Conservation (phyloP, 2,329 filamentous ascomycete species). For the Drechslerella coelobrocha region DNA sequence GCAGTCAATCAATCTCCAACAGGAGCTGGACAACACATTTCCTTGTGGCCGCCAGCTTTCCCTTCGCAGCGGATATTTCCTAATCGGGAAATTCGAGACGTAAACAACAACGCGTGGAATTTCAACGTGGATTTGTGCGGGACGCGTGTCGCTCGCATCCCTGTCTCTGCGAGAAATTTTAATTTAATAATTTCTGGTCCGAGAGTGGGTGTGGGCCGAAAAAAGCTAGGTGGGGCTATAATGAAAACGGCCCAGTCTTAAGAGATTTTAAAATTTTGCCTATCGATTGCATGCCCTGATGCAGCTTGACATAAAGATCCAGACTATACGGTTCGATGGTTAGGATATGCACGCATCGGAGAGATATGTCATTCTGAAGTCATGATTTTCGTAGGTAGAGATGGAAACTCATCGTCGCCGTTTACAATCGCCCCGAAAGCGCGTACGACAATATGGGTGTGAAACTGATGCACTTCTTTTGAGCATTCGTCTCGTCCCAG, state of each 20-base stretch:
- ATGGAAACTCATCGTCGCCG: background rate
- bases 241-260: slow-evolving; percentile 47
- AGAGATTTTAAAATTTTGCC: slow-evolving; percentile 11
- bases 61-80: slow-evolving; percentile 27
- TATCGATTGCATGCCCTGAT: slow-evolving; percentile 25
- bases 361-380: slow-evolving; percentile 49
- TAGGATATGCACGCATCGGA: slow-evolving; percentile 17
- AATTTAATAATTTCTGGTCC: slow-evolving; percentile 1
- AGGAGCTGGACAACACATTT: slow-evolving; percentile 25
- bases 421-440: background rate
- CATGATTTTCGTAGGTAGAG: slow-evolving; percentile 21
- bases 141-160: slow-evolving; percentile 1
- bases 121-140: background rate
- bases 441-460: too few species aligned
- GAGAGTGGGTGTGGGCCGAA: background rate
- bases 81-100: slow-evolving; percentile 34
- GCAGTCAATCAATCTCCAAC: background rate
- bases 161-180: slow-evolving; percentile 1
- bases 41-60: slow-evolving; percentile 21
- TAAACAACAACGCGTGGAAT: slow-evolving; percentile 45
- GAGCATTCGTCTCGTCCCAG: background rate
- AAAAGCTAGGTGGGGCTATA: slow-evolving; percentile 11
- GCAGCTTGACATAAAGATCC: slow-evolving; percentile 18
- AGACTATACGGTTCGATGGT: slow-evolving; percentile 26
- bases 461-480: too few species aligned